Conservation (phyloP, 139 green algal genomes). For the Closterium sp. region DNA sequence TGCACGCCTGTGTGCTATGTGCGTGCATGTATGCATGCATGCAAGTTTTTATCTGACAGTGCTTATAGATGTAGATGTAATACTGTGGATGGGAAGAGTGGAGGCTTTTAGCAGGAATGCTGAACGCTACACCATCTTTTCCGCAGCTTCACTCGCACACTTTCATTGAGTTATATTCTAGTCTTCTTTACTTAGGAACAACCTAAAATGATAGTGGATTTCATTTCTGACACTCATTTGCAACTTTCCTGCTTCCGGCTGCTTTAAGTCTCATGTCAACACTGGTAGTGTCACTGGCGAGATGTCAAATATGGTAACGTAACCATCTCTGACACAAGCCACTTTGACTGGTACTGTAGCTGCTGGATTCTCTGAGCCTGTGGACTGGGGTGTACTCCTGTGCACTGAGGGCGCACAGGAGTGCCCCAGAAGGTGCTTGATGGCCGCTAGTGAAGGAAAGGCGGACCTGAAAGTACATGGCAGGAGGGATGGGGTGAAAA, state of each 20-base stretch:
- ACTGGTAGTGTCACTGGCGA: background rate
- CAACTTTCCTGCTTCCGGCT: too few relatives aligned
- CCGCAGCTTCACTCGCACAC: too few relatives aligned
- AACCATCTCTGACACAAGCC: background rate
- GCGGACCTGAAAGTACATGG: too few relatives aligned
- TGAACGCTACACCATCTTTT: too few relatives aligned
- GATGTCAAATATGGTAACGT: background rate
- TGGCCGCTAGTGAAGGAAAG: background rate
- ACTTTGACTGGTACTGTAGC: background rate
- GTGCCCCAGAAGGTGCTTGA: background rate
- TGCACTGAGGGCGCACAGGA: background rate
- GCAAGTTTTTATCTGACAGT: too few relatives aligned
- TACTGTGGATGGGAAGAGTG: too few relatives aligned
- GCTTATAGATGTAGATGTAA: background rate
- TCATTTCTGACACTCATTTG: background rate
- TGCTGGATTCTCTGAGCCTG: background rate
- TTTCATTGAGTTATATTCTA: too few relatives aligned
- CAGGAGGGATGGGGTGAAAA: too few relatives aligned
- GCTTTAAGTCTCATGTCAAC: too few relatives aligned
- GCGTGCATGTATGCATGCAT: background rate
- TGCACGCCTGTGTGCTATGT: too few relatives aligned
- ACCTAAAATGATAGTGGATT: background rate
- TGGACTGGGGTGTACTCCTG: background rate
- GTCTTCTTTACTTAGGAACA: background rate
- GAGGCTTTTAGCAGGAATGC: too few relatives aligned